phyloP scores from a whole-genome alignment of 1,284 basidiomycete species.

The Bondarzewia mesenterica region DNA sequence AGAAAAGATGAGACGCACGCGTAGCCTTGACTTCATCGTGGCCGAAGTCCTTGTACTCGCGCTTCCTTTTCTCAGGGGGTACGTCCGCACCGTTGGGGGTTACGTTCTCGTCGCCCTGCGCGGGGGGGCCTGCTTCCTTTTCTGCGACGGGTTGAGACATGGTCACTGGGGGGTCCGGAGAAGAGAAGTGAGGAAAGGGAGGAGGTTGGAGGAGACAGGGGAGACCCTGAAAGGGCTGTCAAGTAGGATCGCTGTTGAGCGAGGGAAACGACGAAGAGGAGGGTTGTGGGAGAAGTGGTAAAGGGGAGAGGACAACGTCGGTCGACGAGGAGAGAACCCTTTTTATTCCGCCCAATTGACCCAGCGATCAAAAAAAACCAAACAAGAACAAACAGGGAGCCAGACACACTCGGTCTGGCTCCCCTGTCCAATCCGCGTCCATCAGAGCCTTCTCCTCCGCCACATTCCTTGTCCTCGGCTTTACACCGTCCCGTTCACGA shows the following conservation, averaged over 20 bases:
- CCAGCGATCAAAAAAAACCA: neutral
- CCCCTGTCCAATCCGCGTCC: neutral
- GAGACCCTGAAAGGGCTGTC: conserved; percentile 7
- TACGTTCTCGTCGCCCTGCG: conserved; percentile 6
- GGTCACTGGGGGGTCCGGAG: neutral
- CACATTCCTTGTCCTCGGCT: neutral
- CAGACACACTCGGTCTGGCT: neutral
- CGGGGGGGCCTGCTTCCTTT: conserved; percentile 15
- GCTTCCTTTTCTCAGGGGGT: conserved; percentile 57
- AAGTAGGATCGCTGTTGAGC: conserved; percentile 1
- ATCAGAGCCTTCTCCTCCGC: neutral
- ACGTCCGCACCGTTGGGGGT: conserved; percentile 6
- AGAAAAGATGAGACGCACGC: conserved; percentile 41
- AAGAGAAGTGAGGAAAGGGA: neutral
- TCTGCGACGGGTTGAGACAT: conserved; percentile 13
- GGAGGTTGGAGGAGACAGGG: conserved; percentile 7
- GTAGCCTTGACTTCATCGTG: conserved; percentile 68
- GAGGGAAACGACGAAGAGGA: neutral
- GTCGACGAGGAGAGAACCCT: neutral
- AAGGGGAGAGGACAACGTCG: neutral
- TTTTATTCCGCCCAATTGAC: conserved; percentile 1
- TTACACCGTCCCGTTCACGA: neutral
- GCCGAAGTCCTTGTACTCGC: conserved; percentile 89
- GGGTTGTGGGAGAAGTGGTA: neutral
- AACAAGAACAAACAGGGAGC: conserved; percentile 2